Evolutionary conservation across 495 filamentous ascomycete species (phyloP), one percentile per base, ranked within the genome.

Genomic region (Aspergillus saccharolyticus): DNA sequence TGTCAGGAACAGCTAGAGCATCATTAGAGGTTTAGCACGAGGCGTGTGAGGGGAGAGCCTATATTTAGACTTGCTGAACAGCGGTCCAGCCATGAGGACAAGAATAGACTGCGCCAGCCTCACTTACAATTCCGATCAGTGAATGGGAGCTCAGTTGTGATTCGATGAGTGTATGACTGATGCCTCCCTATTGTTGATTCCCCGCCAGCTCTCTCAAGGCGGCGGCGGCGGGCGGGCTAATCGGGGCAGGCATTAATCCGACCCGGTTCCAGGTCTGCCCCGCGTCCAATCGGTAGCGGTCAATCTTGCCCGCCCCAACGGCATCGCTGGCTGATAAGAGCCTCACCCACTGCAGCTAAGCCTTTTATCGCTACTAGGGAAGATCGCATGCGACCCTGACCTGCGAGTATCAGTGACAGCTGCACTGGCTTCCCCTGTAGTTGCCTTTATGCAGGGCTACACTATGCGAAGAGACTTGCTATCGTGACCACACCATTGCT

Each of bases 221-320:
- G 33, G 49, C 45, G 45, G 55, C 42, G 50, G 54, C 47, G 48
- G 53, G 54, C 54, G 46, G 50, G 48, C 42, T 50, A 17, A 43
- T 45, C 64, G 64, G 61, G 64, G 61, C 61, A 33, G 42, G 56
- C 52, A 22, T 64, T 54, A 1, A 18, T 33, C 65, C 61, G 59
- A 18, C 59, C 55, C 61, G 55, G 43, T 12, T 22, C 25, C 24
- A 24, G 30, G 20, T 9, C 21, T 44, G 52, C 56, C 52, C 63
- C 56, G 57, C 58, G 63, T 59, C 58, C 63, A 61, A 61, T 65
- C 57, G 60, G 52, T 52, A 39, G 42, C 42, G 47, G 39, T 42
- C 33, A 52, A 50, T 61, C 58, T 59, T 28, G 54, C 25, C 44
- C 59, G 42, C 42, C 42, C 60, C 56, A 49, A 56, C 54, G 12